Evolutionary conservation across 2,329 filamentous ascomycete genomes (phyloP), one percentile per base, ranked within the genome.

Genomic region (Colletotrichum phormii): DNA sequence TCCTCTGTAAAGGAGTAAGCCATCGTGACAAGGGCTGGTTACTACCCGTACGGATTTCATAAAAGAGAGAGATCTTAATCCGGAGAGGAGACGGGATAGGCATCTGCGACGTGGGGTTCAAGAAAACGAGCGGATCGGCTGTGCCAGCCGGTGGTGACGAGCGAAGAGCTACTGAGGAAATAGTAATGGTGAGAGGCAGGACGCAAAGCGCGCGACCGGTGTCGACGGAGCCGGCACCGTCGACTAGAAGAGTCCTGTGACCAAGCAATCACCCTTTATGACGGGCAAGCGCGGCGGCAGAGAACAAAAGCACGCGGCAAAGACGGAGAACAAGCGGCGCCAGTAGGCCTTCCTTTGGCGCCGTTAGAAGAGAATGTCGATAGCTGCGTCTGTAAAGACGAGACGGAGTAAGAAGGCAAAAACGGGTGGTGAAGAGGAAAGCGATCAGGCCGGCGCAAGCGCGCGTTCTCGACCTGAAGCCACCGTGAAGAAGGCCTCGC

Each of bases 1-100:
- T 82, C 81, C 67, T 88, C 86, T 61, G 82, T 86, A 75, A 89
- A 88, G 4, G 76, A 60, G 33, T 70, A 68, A n/a, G 72, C 75
- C 77, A 77, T 81, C 31, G 31, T 64, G 51, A 60, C 15, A 70
- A 55, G 46, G 31, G 53, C 42, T 60, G 29, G 37, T 35, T 24
- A 49, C 22, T 66, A 37, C 5, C 42, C 15, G 26, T 33, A 37
- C 22, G 35, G 33, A 29, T 63, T 33, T 67, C 55, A 72, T 71
- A 59, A 53, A 64, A 63, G n/a, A 33, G 60, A 53, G 51, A 24
- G 11, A 13, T 53, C 42, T 29, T 53, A 13, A 51, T 53, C 42
- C 42, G 24, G 22, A 35, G 26, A 63, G 29, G 60, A 13, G 26
- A 26, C 26, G 22, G 8, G 46, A 12, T 61, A 72, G 65, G 71